phyloP scores from a whole-genome alignment of 2,329 filamentous ascomycete genomes.

The Arthrobotrys musiformis region DNA sequence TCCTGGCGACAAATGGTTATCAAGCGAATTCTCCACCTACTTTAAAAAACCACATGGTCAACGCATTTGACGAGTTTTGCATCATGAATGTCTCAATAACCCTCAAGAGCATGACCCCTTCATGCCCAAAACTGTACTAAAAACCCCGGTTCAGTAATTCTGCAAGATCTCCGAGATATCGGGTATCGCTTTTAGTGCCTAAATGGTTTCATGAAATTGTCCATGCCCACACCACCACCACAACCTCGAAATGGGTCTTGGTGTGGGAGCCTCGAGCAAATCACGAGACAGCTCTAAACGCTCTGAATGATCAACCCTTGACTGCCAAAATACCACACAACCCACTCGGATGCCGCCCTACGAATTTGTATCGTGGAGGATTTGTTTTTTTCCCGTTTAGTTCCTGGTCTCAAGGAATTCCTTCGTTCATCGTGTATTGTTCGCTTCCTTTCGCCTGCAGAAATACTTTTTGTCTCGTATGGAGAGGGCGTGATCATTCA shows the following conservation, averaged over 20 bases:
- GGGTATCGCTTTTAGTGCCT: conserved; percentile 50
- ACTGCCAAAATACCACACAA: conserved; percentile 56
- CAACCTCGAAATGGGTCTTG: conserved; percentile 11
- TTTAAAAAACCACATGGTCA: conserved; percentile 54
- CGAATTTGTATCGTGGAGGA: conserved; percentile 14
- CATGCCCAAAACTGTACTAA: conserved; percentile 3
- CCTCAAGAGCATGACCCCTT: conserved; percentile 17
- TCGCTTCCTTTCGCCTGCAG: conserved; percentile 20
- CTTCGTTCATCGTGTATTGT: not conserved
- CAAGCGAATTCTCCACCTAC: conserved; percentile 28
- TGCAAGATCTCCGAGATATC: conserved; percentile 56
- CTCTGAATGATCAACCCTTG: conserved; percentile 45
- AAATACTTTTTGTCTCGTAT: no score
- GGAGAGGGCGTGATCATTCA: not conserved
- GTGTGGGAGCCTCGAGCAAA: conserved; percentile 54
- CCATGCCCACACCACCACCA: conserved; percentile 16
- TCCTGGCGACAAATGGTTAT: conserved; percentile 46
- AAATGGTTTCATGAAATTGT: conserved; percentile 45
- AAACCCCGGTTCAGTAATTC: conserved; percentile 24
- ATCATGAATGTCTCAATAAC: conserved; percentile 43
- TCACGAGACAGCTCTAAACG: conserved; percentile 56
- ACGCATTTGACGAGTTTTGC: conserved; percentile 33
- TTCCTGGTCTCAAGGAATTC: conserved; percentile 29
- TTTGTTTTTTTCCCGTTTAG: conserved; percentile 30
- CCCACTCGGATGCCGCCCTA: conserved; percentile 48